A percentile compares a stretch with the other conserved stretches of the same genome.
These are phyloP conservation scores for Ascochyta viciae-villosae DNA, from an alignment of 2,329 filamentous ascomycete genomes.

Conservation along the genomic window DNA sequence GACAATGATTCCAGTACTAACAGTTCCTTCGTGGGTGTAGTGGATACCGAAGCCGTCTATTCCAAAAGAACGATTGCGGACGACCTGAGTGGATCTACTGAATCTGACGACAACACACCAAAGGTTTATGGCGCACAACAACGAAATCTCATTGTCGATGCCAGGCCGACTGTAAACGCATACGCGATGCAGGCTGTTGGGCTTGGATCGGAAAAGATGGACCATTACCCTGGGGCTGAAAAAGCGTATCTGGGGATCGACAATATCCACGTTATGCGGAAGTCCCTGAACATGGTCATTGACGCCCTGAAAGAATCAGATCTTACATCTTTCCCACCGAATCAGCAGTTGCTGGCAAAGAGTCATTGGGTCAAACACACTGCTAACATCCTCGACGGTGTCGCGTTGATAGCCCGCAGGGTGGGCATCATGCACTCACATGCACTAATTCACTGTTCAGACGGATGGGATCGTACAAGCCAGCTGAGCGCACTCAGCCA, in stretches of 20 bases:
- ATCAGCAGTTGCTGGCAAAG: conserved; percentile 77
- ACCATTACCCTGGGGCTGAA: conserved; percentile 89
- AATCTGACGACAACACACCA: conserved; percentile 44
- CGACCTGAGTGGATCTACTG: conserved; percentile 43
- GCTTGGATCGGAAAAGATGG: conserved; percentile 96
- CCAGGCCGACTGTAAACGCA: conserved; percentile 91
- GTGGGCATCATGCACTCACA: conserved; percentile 93
- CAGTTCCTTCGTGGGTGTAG: conserved; percentile 44
- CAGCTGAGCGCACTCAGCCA: conserved; percentile 92
- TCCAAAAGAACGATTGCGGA: conserved; percentile 30
- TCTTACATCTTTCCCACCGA: conserved; percentile 81
- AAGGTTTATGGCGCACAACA: conserved; percentile 88
- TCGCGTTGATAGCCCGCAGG: conserved; percentile 82
- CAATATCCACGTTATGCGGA: conserved; percentile 98
- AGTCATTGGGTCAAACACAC: conserved; percentile 95
- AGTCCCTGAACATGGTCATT: conserved; percentile 84
- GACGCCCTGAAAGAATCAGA: conserved; percentile 94
- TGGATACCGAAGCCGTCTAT: conserved; percentile 30
- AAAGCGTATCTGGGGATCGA: conserved; percentile 95
- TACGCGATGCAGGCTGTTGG: conserved; percentile 93
- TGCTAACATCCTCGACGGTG: conserved; percentile 80
- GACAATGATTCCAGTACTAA: conserved; percentile 43
- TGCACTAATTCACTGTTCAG: conserved; percentile 95
- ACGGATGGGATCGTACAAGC: conserved; percentile 97
- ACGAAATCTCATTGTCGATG: conserved; percentile 93